Base-by-base conservation (phyloP, 805 yeast genomes). In the Yarrowia yakushimensis region DNA sequence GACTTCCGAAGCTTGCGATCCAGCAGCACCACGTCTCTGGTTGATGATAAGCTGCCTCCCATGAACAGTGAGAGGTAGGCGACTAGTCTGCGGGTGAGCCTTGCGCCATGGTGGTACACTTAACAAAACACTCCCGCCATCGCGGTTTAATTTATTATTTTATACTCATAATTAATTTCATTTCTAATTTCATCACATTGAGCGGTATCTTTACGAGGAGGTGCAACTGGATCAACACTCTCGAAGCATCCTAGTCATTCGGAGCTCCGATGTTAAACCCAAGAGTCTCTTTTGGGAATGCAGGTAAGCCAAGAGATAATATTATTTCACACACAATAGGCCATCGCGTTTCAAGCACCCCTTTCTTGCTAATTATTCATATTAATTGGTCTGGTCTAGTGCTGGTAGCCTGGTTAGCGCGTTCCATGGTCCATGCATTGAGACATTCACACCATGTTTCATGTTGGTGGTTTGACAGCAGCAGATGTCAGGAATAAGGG, bases 121-220 rank as follows among this genome's bases (percentile, higher is more conserved):
- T 36, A 36, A 36, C 37, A 30, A 31, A 30, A 43, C 48, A 43
- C 27, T 30, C 45, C 54, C 54, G 54, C 37, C 54, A 46, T 46
- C 27, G 54, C 54, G 54, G 54, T 30, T 18, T 46, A 46, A 46
- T 46, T 46, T 46, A 46, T 46, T 46, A 43, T 45, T 13, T 30
- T 20, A 46, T 46, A 46, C 37, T 43, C 54, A 30, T 46, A 46
- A 46, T 46, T 30, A 46, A 46, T 30, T 45, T 23, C 45, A 41
- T 41, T 41, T 41, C 45, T 41, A 41, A 41, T 41, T 41, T 23
- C 45, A 36, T n/a, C n/a, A n/a, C n/a, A n/a, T n/a, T n/a, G n/a
- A n/a, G n/a, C n/a, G n/a, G n/a, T n/a, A n/a, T n/a, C n/a, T n/a
- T n/a, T n/a, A n/a, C n/a, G n/a, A n/a, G n/a, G n/a, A n/a, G n/a